Conservation (phyloP, 2,329 filamentous ascomycete species). For the Didymella arachidicola region DNA sequence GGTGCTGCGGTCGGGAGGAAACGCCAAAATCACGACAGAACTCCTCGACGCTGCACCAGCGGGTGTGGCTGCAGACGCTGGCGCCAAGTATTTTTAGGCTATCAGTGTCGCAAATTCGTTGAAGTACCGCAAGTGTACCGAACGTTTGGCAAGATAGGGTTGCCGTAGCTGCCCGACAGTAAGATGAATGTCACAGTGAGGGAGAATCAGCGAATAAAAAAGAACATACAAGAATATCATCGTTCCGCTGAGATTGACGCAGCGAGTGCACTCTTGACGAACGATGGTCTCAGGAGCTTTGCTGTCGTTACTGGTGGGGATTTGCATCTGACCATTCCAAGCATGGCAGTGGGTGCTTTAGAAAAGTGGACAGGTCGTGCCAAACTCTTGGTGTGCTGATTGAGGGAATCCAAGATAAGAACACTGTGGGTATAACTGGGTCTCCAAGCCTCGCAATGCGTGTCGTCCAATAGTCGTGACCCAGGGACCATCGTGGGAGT, state of each 20-base stretch:
- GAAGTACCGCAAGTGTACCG: conserved; percentile 24
- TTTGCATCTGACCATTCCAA: conserved; percentile 34
- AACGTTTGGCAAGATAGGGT: conserved; percentile 14
- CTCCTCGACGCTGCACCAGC: conserved; percentile 27
- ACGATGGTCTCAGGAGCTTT: conserved; percentile 32
- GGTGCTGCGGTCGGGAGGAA: conserved; percentile 27
- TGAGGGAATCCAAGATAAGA: conserved; percentile 46
- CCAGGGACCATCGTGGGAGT: conserved; percentile 33
- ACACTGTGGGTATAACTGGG: conserved; percentile 47
- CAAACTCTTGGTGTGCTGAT: conserved; percentile 35
- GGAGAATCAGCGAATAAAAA: conserved; percentile 4
- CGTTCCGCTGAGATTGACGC: conserved; percentile 9
- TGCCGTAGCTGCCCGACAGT: conserved; percentile 26
- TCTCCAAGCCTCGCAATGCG: conserved; percentile 36
- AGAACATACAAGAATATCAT: conserved; percentile 3
- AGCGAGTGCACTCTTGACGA: conserved; percentile 28
- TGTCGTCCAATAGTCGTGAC: conserved; percentile 38
- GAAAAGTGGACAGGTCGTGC: conserved; percentile 43
- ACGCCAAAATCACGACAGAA: conserved; percentile 31
- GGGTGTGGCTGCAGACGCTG: conserved; percentile 38
- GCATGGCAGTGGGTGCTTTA: conserved; percentile 30
- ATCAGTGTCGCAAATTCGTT: conserved; percentile 19
- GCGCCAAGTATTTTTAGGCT: conserved; percentile 30
- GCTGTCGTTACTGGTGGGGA: conserved; percentile 31
- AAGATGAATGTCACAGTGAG: background rate